Percentiles rank a stretch among this genome's conserved stretches.
phyloP scores from a whole-genome alignment of 1,284 basidiomycete genomes.

The Quambalaria eucalypti region DNA sequence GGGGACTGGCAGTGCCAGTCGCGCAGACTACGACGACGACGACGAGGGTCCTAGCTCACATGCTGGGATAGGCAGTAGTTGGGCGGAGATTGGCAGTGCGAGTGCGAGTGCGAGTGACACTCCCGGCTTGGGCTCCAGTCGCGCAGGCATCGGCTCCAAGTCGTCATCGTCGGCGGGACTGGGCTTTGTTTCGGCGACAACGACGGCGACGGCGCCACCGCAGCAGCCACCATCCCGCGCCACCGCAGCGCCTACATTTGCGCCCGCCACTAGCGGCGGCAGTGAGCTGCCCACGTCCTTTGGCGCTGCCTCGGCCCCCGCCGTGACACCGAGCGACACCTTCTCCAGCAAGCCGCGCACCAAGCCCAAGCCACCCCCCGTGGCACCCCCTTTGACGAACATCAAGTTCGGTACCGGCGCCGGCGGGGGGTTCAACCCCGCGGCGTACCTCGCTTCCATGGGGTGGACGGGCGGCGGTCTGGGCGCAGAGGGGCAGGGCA shows the following conservation, averaged over 20 bases:
- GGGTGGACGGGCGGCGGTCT: slow-evolving; percentile 46
- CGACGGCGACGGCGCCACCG: too few relatives aligned
- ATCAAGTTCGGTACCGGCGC: slow-evolving; percentile 19
- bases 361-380: slow-evolving; percentile 7
- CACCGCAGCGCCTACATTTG: background rate
- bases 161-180: slow-evolving; percentile 5
- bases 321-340: slow-evolving; percentile 10
- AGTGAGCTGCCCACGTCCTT: slow-evolving; percentile 14
- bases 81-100: background rate
- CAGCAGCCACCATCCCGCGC: slow-evolving; percentile 4
- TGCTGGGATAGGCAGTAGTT: background rate
- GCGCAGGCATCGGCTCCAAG: slow-evolving; percentile 12
- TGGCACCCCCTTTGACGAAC: slow-evolving; percentile 3
- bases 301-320: slow-evolving; percentile 2
- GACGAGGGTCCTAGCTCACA: background rate
- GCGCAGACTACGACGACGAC: background rate
- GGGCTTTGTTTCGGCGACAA: too few relatives aligned
- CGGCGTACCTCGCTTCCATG: slow-evolving; percentile 39
- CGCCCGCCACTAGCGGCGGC: slow-evolving; percentile 1
- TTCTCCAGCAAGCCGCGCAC: slow-evolving; percentile 6
- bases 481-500: slow-evolving; percentile 39
- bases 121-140: slow-evolving; percentile 1
- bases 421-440: slow-evolving; percentile 34
- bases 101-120: background rate
- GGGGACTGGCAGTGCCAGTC: too few relatives aligned